These are phyloP conservation scores for Agaricus sinodeliciosus DNA, from an alignment of 768 basidiomycete genomes.

Conservation along the genomic window DNA sequence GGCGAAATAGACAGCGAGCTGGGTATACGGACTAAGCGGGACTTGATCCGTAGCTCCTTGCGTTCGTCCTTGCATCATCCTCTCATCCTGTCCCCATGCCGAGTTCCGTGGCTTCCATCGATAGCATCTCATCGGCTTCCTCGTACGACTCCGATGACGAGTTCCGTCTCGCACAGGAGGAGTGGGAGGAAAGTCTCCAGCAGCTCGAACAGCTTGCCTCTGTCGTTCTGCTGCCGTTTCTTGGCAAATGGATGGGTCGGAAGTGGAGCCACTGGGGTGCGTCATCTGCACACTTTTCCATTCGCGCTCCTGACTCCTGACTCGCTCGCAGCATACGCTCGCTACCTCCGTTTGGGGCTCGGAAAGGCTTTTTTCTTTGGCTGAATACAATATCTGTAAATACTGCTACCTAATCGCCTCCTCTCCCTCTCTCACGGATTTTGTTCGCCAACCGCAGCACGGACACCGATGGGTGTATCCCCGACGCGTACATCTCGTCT, in stretches of 20 bases:
- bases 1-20: not conserved
- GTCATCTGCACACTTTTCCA: conserved; percentile 21
- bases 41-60: conserved; percentile 3
- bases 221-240: conserved; percentile 74
- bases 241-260: conserved; percentile 86
- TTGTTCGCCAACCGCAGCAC: conserved; percentile 43
- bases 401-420: not conserved
- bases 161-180: conserved; percentile 70
- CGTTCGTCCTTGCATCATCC: not conserved
- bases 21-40: too few relatives aligned
- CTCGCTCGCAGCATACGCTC: conserved; percentile 49
- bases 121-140: conserved; percentile 46
- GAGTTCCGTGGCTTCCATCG: conserved; percentile 52
- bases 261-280: conserved; percentile 82
- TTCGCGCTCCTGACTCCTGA: not conserved
- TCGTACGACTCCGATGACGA: conserved; percentile 68
- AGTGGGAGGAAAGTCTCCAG: conserved; percentile 88
- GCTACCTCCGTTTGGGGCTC: conserved; percentile 62
- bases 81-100: conserved; percentile 39
- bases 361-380: conserved; percentile 60
- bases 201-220: conserved; percentile 80
- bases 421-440: conserved; percentile 32
- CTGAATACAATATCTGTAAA: not conserved
- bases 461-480: conserved; percentile 37
- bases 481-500: conserved; percentile 46